These are phyloP conservation scores for Trichoderma lentiforme DNA, from an alignment of 2,329 filamentous ascomycete species.

Conservation along the genomic window DNA sequence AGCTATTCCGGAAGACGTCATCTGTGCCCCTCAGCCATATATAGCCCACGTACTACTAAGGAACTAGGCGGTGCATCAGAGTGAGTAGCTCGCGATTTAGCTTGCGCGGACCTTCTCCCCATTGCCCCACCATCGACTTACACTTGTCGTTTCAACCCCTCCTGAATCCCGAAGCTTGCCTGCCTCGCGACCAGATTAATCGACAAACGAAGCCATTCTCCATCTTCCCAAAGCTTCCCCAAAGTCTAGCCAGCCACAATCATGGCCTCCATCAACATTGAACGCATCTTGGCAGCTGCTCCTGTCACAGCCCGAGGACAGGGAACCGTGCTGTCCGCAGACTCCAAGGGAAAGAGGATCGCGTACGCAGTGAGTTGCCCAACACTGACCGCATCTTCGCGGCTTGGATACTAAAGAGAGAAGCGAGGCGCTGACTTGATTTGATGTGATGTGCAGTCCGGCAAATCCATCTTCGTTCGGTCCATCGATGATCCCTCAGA, in stretches of 20 bases:
- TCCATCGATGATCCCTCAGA: slow-evolving; percentile 85
- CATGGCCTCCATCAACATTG: slow-evolving; percentile 52
- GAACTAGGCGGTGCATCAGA: not conserved
- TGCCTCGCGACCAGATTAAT: not conserved
- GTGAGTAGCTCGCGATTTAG: not conserved
- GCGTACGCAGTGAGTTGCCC: slow-evolving; percentile 74
- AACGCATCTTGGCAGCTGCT: slow-evolving; percentile 77
- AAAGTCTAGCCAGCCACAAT: not conserved
- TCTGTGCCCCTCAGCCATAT: not conserved
- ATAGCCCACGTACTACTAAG: not conserved
- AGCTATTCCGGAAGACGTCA: not conserved
- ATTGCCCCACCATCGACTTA: slow-evolving; percentile 12
- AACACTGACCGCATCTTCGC: not conserved
- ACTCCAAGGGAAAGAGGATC: slow-evolving; percentile 86
- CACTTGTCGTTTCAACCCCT: slow-evolving; percentile 13
- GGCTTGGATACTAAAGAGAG: not conserved
- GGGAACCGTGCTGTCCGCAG: slow-evolving; percentile 82
- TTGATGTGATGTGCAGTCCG: slow-evolving; percentile 57
- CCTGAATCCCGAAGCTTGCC: slow-evolving; percentile 2
- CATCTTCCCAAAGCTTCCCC: not conserved
- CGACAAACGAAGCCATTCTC: not conserved
- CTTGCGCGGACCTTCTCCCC: not conserved
- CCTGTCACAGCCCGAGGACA: slow-evolving; percentile 82
- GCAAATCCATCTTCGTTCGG: slow-evolving; percentile 94
- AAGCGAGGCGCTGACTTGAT: not conserved